phyloP scores from a whole-genome alignment of 164 flowering plant genomes.

The Paratinospora sagittata region DNA sequence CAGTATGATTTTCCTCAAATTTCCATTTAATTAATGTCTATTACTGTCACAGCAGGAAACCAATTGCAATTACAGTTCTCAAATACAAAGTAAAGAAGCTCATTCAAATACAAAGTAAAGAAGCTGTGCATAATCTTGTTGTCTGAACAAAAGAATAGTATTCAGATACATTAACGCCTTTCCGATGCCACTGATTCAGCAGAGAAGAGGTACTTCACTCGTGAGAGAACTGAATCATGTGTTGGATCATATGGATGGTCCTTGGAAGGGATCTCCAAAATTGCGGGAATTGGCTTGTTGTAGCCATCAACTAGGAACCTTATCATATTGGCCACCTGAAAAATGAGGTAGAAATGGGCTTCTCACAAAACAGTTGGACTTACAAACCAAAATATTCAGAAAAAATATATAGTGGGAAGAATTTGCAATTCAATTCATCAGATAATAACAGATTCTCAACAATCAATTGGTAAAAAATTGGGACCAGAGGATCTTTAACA shows the following conservation, averaged over 20 bases:
- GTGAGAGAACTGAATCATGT: conserved; percentile 91
- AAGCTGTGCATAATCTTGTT: neutral
- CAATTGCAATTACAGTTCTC: conserved; percentile 4
- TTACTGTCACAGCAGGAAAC: neutral
- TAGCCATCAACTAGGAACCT: conserved; percentile 90
- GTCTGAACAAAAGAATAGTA: neutral
- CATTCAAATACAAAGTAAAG: neutral
- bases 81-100: neutral
- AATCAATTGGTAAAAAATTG: too few relatives aligned
- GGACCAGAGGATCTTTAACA: too few relatives aligned
- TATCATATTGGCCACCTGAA: conserved; percentile 95
- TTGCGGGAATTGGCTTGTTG: conserved; percentile 94
- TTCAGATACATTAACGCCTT: conserved; percentile 36
- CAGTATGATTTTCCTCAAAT: neutral
- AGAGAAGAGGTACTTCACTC: conserved; percentile 84
- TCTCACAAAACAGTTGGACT: neutral
- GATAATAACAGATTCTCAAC: neutral
- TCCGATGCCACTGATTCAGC: conserved; percentile 83
- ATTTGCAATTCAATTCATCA: neutral
- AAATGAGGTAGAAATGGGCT: neutral
- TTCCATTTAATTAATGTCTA: neutral
- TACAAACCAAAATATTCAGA: neutral
- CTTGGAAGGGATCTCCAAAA: conserved; percentile 95
- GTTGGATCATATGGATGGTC: conserved; percentile 95
- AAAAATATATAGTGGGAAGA: neutral